Evolutionary conservation across 208 protist species (phyloP).

Genomic region (Crithidia brevicula): DNA sequence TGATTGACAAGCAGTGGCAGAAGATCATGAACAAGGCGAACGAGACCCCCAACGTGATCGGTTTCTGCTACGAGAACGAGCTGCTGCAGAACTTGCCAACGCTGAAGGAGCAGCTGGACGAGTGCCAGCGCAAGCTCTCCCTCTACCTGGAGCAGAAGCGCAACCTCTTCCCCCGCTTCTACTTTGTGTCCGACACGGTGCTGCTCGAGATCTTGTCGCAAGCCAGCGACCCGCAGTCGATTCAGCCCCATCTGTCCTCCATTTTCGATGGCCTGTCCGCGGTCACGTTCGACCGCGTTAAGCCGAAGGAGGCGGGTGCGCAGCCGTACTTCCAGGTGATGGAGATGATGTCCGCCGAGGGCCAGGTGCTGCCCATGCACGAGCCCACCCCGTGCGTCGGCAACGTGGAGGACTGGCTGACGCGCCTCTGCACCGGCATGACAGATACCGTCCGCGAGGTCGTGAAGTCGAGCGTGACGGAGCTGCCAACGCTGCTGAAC

Average conservation of each 20-base stretch:
- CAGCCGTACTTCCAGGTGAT: slow-evolving; percentile 93
- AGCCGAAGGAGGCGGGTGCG: slow-evolving; percentile 90
- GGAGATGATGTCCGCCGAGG: slow-evolving; percentile 91
- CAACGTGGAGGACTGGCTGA: slow-evolving; percentile 96
- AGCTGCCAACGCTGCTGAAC: slow-evolving; percentile 85
- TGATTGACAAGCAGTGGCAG: slow-evolving; percentile 97
- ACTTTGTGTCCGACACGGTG: slow-evolving; percentile 98
- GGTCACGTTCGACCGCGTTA: slow-evolving; percentile 92
- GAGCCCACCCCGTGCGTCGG: slow-evolving; percentile 91
- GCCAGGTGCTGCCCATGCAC: slow-evolving; percentile 89
- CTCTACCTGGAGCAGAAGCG: slow-evolving; percentile 98
- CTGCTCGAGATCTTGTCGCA: slow-evolving; percentile 98
- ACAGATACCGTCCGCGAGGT: slow-evolving; percentile 90
- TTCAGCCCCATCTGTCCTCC: slow-evolving; percentile 94
- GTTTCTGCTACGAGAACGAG: slow-evolving; percentile 97
- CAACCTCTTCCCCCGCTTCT: slow-evolving; percentile 98
- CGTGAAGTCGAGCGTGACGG: slow-evolving; percentile 88
- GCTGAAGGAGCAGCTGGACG: slow-evolving; percentile 96
- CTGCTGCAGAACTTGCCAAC: slow-evolving; percentile 94
- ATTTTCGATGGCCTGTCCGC: slow-evolving; percentile 94
- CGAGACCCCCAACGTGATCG: slow-evolving; percentile 94
- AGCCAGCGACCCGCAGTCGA: slow-evolving; percentile 93
- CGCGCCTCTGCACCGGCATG: slow-evolving; percentile 92
- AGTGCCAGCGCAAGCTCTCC: slow-evolving; percentile 97
- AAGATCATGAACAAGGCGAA: slow-evolving; percentile 98